Base-by-base conservation (phyloP, 2,329 filamentous ascomycete species). In the Lasiodiplodia sp. region DNA sequence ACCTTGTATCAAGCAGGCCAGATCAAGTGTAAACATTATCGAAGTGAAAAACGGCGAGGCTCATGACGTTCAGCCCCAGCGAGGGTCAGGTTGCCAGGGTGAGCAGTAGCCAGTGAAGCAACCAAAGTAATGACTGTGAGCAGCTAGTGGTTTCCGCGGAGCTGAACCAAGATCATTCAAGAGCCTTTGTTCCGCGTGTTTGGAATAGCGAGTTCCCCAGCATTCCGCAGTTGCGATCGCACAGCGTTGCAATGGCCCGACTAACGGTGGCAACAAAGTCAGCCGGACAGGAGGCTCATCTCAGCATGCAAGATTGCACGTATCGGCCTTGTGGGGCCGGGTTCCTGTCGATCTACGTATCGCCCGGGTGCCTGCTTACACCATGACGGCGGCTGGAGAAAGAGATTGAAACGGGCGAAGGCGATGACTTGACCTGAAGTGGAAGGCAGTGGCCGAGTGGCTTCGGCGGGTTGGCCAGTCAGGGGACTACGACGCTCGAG, bases 171-270 rank as follows among this genome's bases (percentile, higher is more conserved):
- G 38, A n/a, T 14, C n/a, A 23, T 7, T 25, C 34, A 34, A 14
- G 37, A 25, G 34, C 38, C 56, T 58, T 58, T 58, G 56, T 58
- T 25, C 55, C 4, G 31, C 55, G 38, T 31, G 25, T 10, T 31
- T 25, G 23, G n/a, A 18, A n/a, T 7, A 51, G 49, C 51, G 18
- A 28, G 51, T 21, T 12, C 56, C 34, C 8, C 18, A n/a, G 56
- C 56, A 58, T 58, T 58, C 56, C 56, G 12, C 28, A 4, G 28
- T 28, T 4, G 28, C 28, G 28, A 28, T 23, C 21, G n/a, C 53
- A 18, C 12, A 53, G 2, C 31, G 31, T 53, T 28, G 23, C 28
- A 28, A 28, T 28, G 28, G 28, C 28, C 28, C 28, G 28, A 28
- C 5, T 4, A 11, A 23, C 23, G 51, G 28, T 55, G 10, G 23